Base-by-base conservation (phyloP, 2,329 filamentous ascomycete species). In the Cercospora zeae-maydis region DNA sequence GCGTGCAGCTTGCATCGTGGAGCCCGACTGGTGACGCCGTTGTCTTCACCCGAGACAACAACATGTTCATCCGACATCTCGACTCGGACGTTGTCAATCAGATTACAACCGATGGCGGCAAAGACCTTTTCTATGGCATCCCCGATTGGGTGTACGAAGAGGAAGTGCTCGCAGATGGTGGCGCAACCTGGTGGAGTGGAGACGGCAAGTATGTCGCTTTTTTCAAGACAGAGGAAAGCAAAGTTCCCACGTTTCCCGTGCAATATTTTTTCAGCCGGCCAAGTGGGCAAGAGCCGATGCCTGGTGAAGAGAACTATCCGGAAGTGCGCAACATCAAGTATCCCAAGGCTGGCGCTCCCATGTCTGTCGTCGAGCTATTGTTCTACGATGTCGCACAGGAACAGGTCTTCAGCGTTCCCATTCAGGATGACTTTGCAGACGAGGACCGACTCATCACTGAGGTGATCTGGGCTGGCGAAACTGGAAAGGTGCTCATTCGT, bases 141-240 rank as follows among this genome's bases (percentile, higher is more conserved):
- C 95, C 95, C 0, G 96, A 99, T 75, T 99, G 95, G 95, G 95
- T 98, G 0, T 96, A 96, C 72, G 91, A 96, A 73, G 87, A 89
- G 71, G 92, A 96, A 75, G 91, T 96, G 2, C 91, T 98, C 66
- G 77, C 81, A 13, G 88, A 85, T 1, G 90, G 91, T 69, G 91
- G 86, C 65, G 93, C 91, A 4, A 96, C 93, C 1, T 99, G 96
- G 95, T 99, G 93, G 93, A 93, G 92, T 34, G 84, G 88, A 36
- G 91, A 96, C 74, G 95, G 93, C 57, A 89, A 92, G 71, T 96
- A 90, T 74, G 79, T 99, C 63, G 92, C 95, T 21, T 99, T 96
- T 75, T 80, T 99, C 64, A 88, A 92, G 31, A 99, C 95, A 5
- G 95, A 99, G 74, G 96, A 99, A 78, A 92, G 92, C 0, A 84